A percentile compares a stretch with the other conserved stretches of the same genome.
Evolutionary conservation across 495 filamentous ascomycete species (phyloP).

Genomic region (Penicillium subrubescens): DNA sequence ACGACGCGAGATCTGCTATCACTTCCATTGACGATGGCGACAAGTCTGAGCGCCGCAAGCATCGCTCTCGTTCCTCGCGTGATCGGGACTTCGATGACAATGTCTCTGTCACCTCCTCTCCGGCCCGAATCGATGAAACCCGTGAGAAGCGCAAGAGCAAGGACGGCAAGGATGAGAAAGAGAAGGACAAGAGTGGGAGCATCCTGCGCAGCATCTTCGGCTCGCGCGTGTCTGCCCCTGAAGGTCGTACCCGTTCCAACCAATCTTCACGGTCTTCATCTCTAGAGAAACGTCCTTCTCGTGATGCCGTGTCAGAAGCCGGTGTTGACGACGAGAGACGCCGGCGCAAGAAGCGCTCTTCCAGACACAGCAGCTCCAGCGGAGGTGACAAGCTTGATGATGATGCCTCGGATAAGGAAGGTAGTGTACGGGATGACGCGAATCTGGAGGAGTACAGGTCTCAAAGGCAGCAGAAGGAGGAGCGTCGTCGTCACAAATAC

Average conservation of each 20-base stretch:
- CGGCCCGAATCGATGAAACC: slow-evolving; percentile 32
- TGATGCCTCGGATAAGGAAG: slow-evolving; percentile 28
- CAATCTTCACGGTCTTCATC: slow-evolving; percentile 33
- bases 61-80: slow-evolving; percentile 19
- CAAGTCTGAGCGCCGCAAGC: slow-evolving; percentile 25
- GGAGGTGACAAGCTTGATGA: slow-evolving; percentile 32
- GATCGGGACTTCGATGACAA: slow-evolving; percentile 34
- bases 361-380: slow-evolving; percentile 39
- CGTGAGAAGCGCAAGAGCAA: slow-evolving; percentile 33
- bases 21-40: slow-evolving; percentile 21
- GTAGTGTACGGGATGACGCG: slow-evolving; percentile 27
- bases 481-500: slow-evolving; percentile 41
- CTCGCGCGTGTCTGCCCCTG: slow-evolving; percentile 38
- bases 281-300: slow-evolving; percentile 35
- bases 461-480: slow-evolving; percentile 43
- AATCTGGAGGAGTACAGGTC: slow-evolving; percentile 41
- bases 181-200: slow-evolving; percentile 36
- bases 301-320: slow-evolving; percentile 44
- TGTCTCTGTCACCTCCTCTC: slow-evolving; percentile 38
- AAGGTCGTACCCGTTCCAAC: slow-evolving; percentile 33
- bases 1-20: slow-evolving; percentile 23
- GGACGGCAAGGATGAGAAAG: slow-evolving; percentile 32
- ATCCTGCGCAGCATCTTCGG: slow-evolving; percentile 45
- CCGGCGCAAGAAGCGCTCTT: slow-evolving; percentile 47
- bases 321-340: slow-evolving; percentile 43